Evolutionary conservation across 805 yeast species (phyloP).

Genomic region (Candida michaelii): DNA sequence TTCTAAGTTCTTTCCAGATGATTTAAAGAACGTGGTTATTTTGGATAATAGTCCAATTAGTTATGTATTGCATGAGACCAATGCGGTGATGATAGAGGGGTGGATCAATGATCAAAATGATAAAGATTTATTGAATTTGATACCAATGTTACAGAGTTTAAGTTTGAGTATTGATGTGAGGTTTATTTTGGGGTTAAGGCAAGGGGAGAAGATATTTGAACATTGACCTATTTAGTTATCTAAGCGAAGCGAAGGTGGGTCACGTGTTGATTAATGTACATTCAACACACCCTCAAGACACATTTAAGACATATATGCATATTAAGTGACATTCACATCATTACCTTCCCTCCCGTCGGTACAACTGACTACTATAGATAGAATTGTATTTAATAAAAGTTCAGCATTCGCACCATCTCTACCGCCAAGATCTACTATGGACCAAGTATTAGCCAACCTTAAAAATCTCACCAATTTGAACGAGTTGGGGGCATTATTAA

Average conservation of each 20-base stretch:
- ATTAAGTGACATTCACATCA: neutral
- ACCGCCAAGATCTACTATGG: too few species aligned
- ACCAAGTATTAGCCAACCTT: neutral
- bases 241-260: neutral
- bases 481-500: slow-evolving; percentile 1
- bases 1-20: slow-evolving; percentile 49
- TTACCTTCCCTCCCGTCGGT: too few species aligned
- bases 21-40: slow-evolving; percentile 65
- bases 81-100: slow-evolving; percentile 92
- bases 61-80: slow-evolving; percentile 77
- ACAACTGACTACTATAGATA: too few species aligned
- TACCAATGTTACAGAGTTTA: slow-evolving; percentile 77
- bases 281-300: too few species aligned
- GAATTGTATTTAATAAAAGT: too few species aligned
- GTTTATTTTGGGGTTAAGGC: slow-evolving; percentile 67
- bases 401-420: too few species aligned
- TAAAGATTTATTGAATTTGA: slow-evolving; percentile 70
- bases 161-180: slow-evolving; percentile 85
- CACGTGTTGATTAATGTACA: neutral
- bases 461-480: neutral
- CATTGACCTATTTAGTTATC: too few species aligned
- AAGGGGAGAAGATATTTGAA: slow-evolving; percentile 67
- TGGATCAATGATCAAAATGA: slow-evolving; percentile 98
- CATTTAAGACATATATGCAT: slow-evolving; percentile 58
- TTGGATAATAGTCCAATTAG: slow-evolving; percentile 93